phyloP scores from a whole-genome alignment of 345 rosid species.

The Tarenaya hassleriana region DNA sequence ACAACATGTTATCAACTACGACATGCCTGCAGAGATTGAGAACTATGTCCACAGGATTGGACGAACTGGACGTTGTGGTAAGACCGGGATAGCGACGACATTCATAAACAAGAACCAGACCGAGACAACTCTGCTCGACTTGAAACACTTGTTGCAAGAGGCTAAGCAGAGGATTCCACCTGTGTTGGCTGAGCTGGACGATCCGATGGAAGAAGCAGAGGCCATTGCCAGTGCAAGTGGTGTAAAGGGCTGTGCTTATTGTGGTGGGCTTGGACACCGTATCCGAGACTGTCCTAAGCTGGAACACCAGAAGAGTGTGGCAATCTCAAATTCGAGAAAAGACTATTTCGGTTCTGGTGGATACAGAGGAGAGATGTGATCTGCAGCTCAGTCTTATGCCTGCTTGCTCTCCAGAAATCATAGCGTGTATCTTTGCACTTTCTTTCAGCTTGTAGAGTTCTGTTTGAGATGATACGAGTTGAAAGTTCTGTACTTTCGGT shows the following conservation, averaged over 20 bases:
- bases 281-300: constrained; percentile 81
- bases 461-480: too few relatives aligned
- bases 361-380: constrained; percentile 74
- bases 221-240: constrained; percentile 64
- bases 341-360: constrained; percentile 93
- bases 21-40: constrained; percentile 94
- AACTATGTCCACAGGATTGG: constrained; percentile 94
- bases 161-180: constrained; percentile 95
- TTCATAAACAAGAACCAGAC: constrained; percentile 94
- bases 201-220: constrained; percentile 86
- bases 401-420: too few relatives aligned
- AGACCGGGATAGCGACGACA: constrained; percentile 89
- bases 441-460: too few relatives aligned
- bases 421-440: too few relatives aligned
- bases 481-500: too few relatives aligned
- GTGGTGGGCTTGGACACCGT: constrained; percentile 93
- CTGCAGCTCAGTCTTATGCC: too few relatives aligned
- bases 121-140: constrained; percentile 75
- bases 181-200: constrained; percentile 73
- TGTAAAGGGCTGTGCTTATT: constrained; percentile 88
- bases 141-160: constrained; percentile 86
- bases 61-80: constrained; percentile 88
- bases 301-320: constrained; percentile 82
- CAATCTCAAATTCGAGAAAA: constrained; percentile 70
- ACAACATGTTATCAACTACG: constrained; percentile 87